Conservation (phyloP, 163 green algal genomes). For the Chlamydomonas reinhardtii region DNA sequence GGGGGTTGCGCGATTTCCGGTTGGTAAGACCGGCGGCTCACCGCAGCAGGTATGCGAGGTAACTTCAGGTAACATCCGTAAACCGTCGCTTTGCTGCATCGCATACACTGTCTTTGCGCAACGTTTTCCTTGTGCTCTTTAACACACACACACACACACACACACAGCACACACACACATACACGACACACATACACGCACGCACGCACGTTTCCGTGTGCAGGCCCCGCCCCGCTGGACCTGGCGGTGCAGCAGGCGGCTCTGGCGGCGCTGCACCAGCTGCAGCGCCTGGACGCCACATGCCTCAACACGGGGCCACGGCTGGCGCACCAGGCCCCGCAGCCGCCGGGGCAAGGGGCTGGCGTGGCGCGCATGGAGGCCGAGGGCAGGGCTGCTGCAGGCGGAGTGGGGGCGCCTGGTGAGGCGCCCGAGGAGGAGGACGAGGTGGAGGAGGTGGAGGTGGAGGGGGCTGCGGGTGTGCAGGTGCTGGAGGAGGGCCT, state of each 20-base stretch:
- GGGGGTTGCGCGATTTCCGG: no score
- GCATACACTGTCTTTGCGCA: no score
- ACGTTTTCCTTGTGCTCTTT: no score
- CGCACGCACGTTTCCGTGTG: not conserved
- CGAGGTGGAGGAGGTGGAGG: no score
- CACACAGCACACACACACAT: no score
- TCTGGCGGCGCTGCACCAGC: constrained; percentile 20
- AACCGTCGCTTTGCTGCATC: no score
- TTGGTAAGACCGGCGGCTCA: no score
- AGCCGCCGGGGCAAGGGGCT: not conserved
- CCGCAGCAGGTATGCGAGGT: no score
- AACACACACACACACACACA: no score
- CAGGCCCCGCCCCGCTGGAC: constrained; percentile 27
- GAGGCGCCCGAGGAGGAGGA: not conserved
- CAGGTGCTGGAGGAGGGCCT: constrained; percentile 33
- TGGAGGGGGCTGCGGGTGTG: not conserved
- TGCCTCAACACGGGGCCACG: not conserved
- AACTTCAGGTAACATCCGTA: no score
- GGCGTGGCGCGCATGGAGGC: not conserved
- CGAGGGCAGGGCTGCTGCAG: not conserved
- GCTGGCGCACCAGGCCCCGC: not conserved
- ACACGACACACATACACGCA: no score
- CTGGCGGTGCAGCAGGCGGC: constrained; percentile 42
- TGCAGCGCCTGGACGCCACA: constrained; percentile 36
- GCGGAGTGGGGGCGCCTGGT: not conserved